Evolutionary conservation across 192 early-diverging fungal genomes (phyloP).

Genomic region (Rhizoclosmatium globosum): DNA sequence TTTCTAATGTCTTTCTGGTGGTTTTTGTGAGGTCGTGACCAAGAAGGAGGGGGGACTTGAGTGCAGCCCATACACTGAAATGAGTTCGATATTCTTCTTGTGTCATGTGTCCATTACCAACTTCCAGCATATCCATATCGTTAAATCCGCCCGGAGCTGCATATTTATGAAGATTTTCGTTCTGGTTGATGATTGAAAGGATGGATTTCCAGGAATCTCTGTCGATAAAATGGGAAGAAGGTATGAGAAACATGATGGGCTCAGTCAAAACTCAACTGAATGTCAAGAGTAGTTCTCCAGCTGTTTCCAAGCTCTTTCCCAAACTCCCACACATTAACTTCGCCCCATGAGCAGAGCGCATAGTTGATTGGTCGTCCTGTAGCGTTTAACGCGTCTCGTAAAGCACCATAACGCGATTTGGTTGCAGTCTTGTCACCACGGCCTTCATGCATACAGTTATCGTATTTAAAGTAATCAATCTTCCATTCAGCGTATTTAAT

Average conservation of each 20-base stretch:
- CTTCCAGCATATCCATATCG: slow-evolving; percentile 63
- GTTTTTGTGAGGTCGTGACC: slow-evolving; percentile 52
- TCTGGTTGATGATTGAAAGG: slow-evolving; percentile 47
- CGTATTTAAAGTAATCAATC: slow-evolving; percentile 70
- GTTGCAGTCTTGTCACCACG: not conserved
- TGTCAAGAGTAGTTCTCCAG: slow-evolving; percentile 42
- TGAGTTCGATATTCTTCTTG: slow-evolving; percentile 56
- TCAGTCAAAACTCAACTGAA: not conserved
- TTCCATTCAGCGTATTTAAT: slow-evolving; percentile 60
- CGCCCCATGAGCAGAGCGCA: slow-evolving; percentile 57
- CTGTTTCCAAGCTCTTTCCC: slow-evolving; percentile 45
- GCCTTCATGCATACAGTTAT: slow-evolving; percentile 62
- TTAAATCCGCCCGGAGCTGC: slow-evolving; percentile 42
- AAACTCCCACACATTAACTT: slow-evolving; percentile 48
- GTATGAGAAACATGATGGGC: no score
- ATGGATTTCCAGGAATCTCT: slow-evolving; percentile 12
- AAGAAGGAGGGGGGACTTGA: slow-evolving; percentile 66
- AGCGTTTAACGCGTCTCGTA: slow-evolving; percentile 53
- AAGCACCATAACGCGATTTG: slow-evolving; percentile 34
- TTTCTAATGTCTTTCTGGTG: slow-evolving; percentile 27
- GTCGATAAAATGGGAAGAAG: not conserved
- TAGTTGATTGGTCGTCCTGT: slow-evolving; percentile 55
- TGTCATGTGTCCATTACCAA: slow-evolving; percentile 58
- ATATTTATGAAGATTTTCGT: not conserved
- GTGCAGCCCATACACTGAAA: slow-evolving; percentile 63